phyloP scores from a whole-genome alignment of 805 yeast genomes.

The Saccharomycopsis oosterbeekiorum region DNA sequence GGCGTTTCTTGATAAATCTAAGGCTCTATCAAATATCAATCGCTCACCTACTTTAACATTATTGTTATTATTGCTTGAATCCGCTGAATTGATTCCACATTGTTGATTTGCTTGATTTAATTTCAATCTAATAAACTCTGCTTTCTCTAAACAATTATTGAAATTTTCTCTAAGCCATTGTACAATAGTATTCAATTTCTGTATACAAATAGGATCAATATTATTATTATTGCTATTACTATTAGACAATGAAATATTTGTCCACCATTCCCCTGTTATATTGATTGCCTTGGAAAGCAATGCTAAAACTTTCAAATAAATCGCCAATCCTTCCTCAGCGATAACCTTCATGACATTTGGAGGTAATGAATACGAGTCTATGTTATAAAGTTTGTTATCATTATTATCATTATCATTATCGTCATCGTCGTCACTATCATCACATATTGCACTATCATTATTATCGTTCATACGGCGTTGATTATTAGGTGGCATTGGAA shows the following conservation, averaged over 20 bases:
- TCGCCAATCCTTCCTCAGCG: constrained; percentile 77
- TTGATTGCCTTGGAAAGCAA: constrained; percentile 80
- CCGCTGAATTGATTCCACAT: constrained; percentile 18
- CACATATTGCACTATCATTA: constrained; percentile 19
- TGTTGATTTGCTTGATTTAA: constrained; percentile 37
- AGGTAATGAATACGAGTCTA: constrained; percentile 31
- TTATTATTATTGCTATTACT: constrained; percentile 22
- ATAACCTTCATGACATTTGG: constrained; percentile 46
- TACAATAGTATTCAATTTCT: constrained; percentile 38
- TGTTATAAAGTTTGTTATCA: not conserved
- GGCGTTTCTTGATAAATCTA: constrained; percentile 86
- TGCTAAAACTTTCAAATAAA: constrained; percentile 77
- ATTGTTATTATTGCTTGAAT: constrained; percentile 9
- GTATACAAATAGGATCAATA: constrained; percentile 10
- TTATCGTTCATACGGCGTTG: constrained; percentile 7
- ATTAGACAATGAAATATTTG: constrained; percentile 27
- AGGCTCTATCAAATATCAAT: constrained; percentile 82
- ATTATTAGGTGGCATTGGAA: constrained; percentile 51
- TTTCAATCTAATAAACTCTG: constrained; percentile 62
- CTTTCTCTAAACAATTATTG: constrained; percentile 82
- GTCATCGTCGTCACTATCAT: constrained; percentile 22
- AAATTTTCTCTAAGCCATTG: constrained; percentile 89
- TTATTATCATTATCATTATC: not conserved
- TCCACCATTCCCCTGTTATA: constrained; percentile 86
- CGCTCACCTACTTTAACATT: constrained; percentile 58